Percentiles rank a stretch among this genome's conserved stretches.
phyloP scores from a whole-genome alignment of 768 basidiomycete species.

The Termitomyces sp. region DNA sequence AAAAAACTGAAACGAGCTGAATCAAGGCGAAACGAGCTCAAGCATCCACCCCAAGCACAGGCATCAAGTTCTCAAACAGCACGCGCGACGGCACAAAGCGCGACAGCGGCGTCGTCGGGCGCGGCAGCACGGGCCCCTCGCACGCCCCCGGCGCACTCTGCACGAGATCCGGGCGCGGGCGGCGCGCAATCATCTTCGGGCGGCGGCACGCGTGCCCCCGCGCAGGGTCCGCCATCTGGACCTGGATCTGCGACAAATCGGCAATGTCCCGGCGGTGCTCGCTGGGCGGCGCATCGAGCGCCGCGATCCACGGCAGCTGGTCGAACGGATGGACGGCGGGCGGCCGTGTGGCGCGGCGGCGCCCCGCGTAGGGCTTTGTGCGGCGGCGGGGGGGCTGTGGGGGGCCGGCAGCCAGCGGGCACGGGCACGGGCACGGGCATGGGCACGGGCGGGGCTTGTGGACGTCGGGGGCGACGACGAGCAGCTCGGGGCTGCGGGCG shows the following conservation, averaged over 20 bases:
- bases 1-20: too few species aligned
- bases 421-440: too few species aligned
- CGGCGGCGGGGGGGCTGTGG: slow-evolving; percentile 21
- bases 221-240: slow-evolving; percentile 25
- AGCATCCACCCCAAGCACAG: slow-evolving; percentile 36
- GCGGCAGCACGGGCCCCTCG: slow-evolving; percentile 5
- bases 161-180: slow-evolving; percentile 37
- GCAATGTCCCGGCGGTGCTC: slow-evolving; percentile 51
- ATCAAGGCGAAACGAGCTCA: not conserved
- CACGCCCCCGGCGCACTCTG: slow-evolving; percentile 12
- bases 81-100: slow-evolving; percentile 16
- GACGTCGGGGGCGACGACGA: too few species aligned
- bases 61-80: slow-evolving; percentile 58
- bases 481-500: too few species aligned
- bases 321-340: slow-evolving; percentile 42
- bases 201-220: too few species aligned
- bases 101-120: not conserved
- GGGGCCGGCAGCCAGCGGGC: too few species aligned
- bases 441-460: too few species aligned
- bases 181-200: slow-evolving; percentile 26
- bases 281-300: slow-evolving; percentile 41
- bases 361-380: slow-evolving; percentile 15
- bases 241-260: slow-evolving; percentile 56
- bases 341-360: not conserved
- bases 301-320: slow-evolving; percentile 62